phyloP scores from a whole-genome alignment of 2,329 filamentous ascomycete genomes.

The Dendrostoma leiphaemia region DNA sequence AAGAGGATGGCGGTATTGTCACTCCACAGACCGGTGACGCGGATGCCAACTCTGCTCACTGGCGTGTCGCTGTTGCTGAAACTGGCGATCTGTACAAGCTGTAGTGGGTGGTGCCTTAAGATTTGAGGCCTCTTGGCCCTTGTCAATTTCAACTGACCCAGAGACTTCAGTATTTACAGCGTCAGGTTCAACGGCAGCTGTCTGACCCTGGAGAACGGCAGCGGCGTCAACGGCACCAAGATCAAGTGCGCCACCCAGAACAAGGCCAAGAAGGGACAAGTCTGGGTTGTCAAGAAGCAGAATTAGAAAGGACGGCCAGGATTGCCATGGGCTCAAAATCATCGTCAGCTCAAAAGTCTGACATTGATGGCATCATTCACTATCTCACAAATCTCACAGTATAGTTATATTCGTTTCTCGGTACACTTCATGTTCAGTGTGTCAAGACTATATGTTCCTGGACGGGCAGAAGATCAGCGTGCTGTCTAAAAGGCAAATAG shows the following conservation, averaged over 20 bases:
- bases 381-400: too few species aligned
- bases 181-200: constrained; percentile 5
- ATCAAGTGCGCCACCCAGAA: constrained; percentile 10
- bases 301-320: constrained; percentile 3
- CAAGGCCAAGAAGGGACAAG: constrained; percentile 4
- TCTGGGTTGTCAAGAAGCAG: constrained; percentile 9
- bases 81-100: constrained; percentile 1
- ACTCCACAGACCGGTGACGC: constrained; percentile 5
- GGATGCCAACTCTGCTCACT: constrained; percentile 2
- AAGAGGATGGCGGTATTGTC: constrained; percentile 3
- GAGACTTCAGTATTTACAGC: not conserved
- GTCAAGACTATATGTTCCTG: too few species aligned
- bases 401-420: too few species aligned
- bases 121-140: not conserved
- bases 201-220: constrained; percentile 6
- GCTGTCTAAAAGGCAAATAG: too few species aligned
- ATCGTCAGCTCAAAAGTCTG: too few species aligned
- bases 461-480: too few species aligned
- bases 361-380: too few species aligned
- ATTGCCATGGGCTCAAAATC: too few species aligned
- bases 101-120: not conserved
- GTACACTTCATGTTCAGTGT: too few species aligned
- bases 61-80: not conserved
- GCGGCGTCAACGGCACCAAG: not conserved
- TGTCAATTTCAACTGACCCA: not conserved